phyloP scores from a whole-genome alignment of 2,329 filamentous ascomycete genomes.

The Escovopsis weberi region DNA sequence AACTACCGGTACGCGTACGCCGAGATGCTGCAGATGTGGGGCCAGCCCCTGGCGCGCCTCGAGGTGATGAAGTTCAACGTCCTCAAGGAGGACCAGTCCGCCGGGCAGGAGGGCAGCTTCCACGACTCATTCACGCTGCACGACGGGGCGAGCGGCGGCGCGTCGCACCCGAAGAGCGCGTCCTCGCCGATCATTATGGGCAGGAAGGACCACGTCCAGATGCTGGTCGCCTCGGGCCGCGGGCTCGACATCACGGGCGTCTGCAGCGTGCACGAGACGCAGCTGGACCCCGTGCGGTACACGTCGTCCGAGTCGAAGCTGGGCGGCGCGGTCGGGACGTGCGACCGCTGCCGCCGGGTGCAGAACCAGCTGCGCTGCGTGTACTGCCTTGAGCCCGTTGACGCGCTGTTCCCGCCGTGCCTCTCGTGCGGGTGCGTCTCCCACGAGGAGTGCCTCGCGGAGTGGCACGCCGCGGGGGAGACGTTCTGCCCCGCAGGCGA shows the following conservation, averaged over 20 bases:
- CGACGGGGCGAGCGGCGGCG: conserved; percentile 19
- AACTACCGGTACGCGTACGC: conserved; percentile 51
- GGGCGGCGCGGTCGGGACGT: conserved; percentile 34
- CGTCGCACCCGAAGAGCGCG: conserved; percentile 21
- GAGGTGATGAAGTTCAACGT: conserved; percentile 58
- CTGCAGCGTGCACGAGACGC: conserved; percentile 47
- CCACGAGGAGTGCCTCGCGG: conserved; percentile 43
- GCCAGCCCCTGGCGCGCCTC: conserved; percentile 44
- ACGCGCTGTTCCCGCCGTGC: conserved; percentile 45
- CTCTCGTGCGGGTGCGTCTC: conserved; percentile 47
- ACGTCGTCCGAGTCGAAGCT: conserved; percentile 22
- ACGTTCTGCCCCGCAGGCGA: conserved; percentile 47
- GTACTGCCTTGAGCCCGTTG: conserved; percentile 46
- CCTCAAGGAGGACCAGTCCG: conserved; percentile 30
- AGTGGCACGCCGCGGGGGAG: conserved; percentile 44
- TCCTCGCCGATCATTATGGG: conserved; percentile 41
- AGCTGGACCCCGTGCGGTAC: conserved; percentile 43
- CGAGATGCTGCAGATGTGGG: conserved; percentile 55
- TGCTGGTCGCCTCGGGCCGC: conserved; percentile 35
- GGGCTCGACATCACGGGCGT: conserved; percentile 49
- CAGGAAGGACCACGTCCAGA: conserved; percentile 37
- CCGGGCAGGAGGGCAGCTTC: conserved; percentile 17
- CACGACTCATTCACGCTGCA: conserved; percentile 23
- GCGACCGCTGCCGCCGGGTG: conserved; percentile 35
- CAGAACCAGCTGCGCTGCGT: conserved; percentile 47